Percentiles rank a stretch among this genome's conserved stretches.
phyloP scores from a whole-genome alignment of 23 red algal genomes.

The Chondrus crispus region DNA sequence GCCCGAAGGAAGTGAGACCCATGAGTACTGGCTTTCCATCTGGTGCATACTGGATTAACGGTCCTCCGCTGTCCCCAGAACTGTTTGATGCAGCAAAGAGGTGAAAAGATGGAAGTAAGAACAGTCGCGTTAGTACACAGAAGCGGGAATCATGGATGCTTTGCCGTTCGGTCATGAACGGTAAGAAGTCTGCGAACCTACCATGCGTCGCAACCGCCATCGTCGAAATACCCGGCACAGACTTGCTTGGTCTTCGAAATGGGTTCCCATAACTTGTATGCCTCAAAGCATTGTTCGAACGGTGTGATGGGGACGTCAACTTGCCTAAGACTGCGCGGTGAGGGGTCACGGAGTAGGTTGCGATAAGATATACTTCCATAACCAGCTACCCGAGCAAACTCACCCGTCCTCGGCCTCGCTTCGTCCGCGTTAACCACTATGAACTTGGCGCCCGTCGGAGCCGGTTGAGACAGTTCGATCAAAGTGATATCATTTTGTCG shows the following conservation, averaged over 20 bases:
- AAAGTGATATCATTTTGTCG: background rate
- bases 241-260: constrained; percentile 10
- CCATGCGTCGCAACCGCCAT: constrained; percentile 55
- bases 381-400: background rate
- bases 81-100: background rate
- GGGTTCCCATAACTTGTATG: background rate
- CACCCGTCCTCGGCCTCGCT: background rate
- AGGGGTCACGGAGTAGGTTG: background rate
- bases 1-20: constrained; percentile 25
- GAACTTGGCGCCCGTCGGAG: background rate
- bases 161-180: too few relatives aligned
- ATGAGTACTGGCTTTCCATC: background rate
- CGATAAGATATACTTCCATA: background rate
- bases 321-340: background rate
- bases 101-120: background rate
- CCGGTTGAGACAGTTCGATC: background rate
- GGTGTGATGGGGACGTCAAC: constrained; percentile 26
- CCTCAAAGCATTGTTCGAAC: background rate
- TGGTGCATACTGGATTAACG: background rate
- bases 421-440: background rate
- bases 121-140: background rate
- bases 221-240: constrained; percentile 41
- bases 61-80: constrained; percentile 22
- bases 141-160: background rate
- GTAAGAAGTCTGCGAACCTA: background rate